Evolutionary conservation across 176 grass and related monocot species (phyloP).

Genomic region (Triticum monococcum): DNA sequence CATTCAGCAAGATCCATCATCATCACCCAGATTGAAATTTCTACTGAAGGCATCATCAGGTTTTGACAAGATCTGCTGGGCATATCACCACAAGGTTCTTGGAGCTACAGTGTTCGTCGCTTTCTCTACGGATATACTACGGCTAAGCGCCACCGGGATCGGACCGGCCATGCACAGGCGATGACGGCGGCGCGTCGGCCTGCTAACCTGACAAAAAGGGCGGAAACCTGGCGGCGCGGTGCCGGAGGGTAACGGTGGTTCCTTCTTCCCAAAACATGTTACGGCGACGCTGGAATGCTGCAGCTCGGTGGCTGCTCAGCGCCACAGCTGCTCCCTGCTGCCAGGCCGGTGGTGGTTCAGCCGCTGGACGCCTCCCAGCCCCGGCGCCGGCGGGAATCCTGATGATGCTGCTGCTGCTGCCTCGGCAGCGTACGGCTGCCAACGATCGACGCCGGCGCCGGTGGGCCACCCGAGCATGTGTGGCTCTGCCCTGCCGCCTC

Average conservation of each 20-base stretch:
- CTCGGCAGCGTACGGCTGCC: slow-evolving; percentile 22
- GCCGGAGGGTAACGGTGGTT: too few species aligned
- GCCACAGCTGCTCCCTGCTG: neutral
- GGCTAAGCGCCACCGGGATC: neutral
- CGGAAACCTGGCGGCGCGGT: too few species aligned
- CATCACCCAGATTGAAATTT: neutral
- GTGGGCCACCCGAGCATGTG: slow-evolving; percentile 30
- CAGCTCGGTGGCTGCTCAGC: neutral
- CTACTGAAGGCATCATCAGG: neutral
- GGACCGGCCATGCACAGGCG: too few species aligned
- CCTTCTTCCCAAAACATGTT: neutral
- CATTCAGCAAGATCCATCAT: neutral
- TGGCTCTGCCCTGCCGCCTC: slow-evolving; percentile 10
- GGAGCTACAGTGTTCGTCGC: neutral
- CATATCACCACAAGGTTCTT: neutral
- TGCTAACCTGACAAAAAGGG: too few species aligned
- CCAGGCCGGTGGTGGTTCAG: neutral
- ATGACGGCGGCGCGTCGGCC: too few species aligned
- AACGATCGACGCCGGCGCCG: slow-evolving; percentile 20
- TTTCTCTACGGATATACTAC: neutral
- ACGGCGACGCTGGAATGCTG: neutral
- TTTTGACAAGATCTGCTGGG: neutral
- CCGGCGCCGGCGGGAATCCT: slow-evolving; percentile 54
- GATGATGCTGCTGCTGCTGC: slow-evolving; percentile 81
- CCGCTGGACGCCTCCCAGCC: slow-evolving; percentile 21